These are phyloP conservation scores for Microbotryum scabiosae DNA, from an alignment of 1,284 basidiomycete species.

Conservation along the genomic window DNA sequence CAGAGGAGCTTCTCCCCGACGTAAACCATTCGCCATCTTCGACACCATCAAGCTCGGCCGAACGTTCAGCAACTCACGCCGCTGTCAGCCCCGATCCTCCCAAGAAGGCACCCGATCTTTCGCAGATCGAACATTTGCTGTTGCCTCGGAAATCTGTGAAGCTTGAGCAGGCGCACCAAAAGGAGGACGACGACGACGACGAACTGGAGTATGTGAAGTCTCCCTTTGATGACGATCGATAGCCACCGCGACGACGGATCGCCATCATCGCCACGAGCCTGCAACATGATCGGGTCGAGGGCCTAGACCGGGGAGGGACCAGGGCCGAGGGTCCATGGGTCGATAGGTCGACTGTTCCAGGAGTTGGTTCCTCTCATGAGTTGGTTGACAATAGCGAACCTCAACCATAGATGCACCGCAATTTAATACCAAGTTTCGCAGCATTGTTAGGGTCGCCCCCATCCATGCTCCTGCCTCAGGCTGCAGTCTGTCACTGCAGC, in stretches of 20 bases:
- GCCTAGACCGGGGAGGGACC: no score
- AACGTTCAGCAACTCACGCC: not conserved
- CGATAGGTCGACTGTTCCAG: no score
- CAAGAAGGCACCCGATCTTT: constrained; percentile 8
- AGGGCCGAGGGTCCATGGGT: no score
- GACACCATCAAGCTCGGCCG: not conserved
- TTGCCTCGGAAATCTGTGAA: not conserved
- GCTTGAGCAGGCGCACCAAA: not conserved
- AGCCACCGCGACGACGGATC: not conserved
- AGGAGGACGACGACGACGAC: constrained; percentile 12
- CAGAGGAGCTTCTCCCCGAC: not conserved
- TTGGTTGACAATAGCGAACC: no score
- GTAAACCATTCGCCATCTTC: not conserved
- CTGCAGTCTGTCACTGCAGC: no score
- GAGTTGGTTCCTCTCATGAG: no score
- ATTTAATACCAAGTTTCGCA: no score
- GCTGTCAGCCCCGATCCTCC: not conserved
- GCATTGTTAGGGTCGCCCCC: no score
- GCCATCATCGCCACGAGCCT: no score
- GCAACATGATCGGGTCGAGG: no score
- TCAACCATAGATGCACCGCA: no score
- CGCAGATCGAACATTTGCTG: not conserved
- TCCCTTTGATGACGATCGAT: constrained; percentile 28
- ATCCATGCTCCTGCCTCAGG: no score
- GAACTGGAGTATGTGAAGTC: constrained; percentile 22